These are phyloP conservation scores for Leptoxyphium fumago DNA, from an alignment of 2,329 filamentous ascomycete genomes.

Conservation along the genomic window DNA sequence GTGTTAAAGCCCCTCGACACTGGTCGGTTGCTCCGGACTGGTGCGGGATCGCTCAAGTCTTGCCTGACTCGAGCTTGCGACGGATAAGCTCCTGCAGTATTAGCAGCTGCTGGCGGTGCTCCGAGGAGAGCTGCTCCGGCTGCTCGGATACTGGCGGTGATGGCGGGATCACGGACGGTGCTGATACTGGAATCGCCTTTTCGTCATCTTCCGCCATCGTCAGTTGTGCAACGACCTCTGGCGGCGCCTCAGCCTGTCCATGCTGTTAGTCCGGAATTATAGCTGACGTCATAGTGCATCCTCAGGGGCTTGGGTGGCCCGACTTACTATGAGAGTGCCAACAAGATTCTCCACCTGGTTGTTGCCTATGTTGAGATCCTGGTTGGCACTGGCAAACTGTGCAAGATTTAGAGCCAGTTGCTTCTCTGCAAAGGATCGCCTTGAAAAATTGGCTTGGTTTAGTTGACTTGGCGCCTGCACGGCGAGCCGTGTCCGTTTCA, in stretches of 20 bases:
- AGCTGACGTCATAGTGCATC: conserved; percentile 3
- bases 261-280: conserved; percentile 12
- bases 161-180: background rate
- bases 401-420: conserved; percentile 52
- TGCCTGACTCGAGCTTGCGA: conserved; percentile 13
- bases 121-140: conserved; percentile 19
- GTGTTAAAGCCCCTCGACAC: no score
- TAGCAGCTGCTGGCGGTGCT: conserved; percentile 19
- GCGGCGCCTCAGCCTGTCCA: conserved; percentile 27
- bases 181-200: conserved; percentile 4
- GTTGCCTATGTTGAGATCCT: conserved; percentile 32
- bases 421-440: conserved; percentile 43
- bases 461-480: conserved; percentile 6
- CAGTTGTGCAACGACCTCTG: conserved; percentile 25
- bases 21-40: background rate
- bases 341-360: conserved; percentile 37
- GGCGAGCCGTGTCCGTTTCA: conserved; percentile 7
- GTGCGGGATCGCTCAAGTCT: background rate
- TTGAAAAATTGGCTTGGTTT: conserved; percentile 24
- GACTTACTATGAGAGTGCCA: conserved; percentile 48
- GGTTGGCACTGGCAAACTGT: conserved; percentile 38
- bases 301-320: background rate
- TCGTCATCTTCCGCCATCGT: conserved; percentile 16
- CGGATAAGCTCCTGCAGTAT: conserved; percentile 23
- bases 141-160: conserved; percentile 17